Conservation (phyloP, 768 basidiomycete genomes). For the Hysterangium stoloniferum region DNA sequence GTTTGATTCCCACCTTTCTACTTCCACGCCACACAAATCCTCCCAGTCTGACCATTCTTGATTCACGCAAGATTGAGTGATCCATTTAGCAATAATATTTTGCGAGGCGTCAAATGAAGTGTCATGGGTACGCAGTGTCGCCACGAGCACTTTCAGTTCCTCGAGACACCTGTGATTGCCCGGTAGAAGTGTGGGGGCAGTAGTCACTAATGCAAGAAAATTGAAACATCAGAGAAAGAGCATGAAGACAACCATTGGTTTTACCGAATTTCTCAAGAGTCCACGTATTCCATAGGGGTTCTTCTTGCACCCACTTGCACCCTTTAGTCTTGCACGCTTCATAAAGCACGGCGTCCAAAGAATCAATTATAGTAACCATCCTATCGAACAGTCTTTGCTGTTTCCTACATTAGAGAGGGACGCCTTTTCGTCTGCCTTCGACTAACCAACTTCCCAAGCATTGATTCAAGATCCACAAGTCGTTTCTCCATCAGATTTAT, state of each 20-base stretch:
- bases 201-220: constrained; percentile 36
- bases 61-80: constrained; percentile 57
- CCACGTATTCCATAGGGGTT: constrained; percentile 81
- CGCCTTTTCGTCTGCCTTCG: too few species aligned
- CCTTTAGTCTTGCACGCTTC: constrained; percentile 71
- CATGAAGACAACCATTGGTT: neutral
- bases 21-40: constrained; percentile 67
- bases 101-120: constrained; percentile 65
- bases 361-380: constrained; percentile 57
- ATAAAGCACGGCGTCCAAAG: constrained; percentile 50
- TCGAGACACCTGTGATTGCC: constrained; percentile 62
- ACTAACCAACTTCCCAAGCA: constrained; percentile 61
- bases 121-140: constrained; percentile 54
- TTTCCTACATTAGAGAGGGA: too few species aligned
- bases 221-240: neutral
- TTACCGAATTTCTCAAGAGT: constrained; percentile 70
- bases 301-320: constrained; percentile 58
- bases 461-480: constrained; percentile 49
- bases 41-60: constrained; percentile 74
- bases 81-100: constrained; percentile 56
- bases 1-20: constrained; percentile 56
- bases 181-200: constrained; percentile 45
- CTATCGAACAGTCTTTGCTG: constrained; percentile 67
- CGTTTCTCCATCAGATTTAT: constrained; percentile 60
- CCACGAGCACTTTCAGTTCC: constrained; percentile 47